Conservation (phyloP, 352 stramenopile genomes). For the Phytophthora chlamydospora region DNA sequence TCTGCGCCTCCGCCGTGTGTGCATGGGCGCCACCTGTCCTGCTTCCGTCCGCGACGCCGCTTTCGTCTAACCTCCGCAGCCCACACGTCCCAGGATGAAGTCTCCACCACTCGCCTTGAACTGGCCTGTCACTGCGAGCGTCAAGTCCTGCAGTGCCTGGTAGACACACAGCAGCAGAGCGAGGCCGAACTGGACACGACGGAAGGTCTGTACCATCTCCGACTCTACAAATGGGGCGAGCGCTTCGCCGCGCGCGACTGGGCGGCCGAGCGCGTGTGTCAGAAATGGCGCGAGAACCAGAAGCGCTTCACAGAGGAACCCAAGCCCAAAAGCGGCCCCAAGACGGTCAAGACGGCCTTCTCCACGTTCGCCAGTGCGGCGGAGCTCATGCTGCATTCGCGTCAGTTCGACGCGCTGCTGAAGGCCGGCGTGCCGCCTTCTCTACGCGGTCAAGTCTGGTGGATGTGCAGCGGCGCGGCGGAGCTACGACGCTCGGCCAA, state of each 20-base stretch:
- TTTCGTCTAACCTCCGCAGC: conserved; percentile 36
- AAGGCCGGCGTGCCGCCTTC: conserved; percentile 67
- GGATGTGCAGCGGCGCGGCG: conserved; percentile 73
- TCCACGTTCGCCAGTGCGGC: conserved; percentile 58
- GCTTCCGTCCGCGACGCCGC: conserved; percentile 67
- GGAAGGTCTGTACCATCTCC: conserved; percentile 38
- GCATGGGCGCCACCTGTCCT: conserved; percentile 63
- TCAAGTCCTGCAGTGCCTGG: conserved; percentile 52
- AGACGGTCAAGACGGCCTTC: conserved; percentile 54
- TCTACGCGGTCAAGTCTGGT: conserved; percentile 81
- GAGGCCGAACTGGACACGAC: conserved; percentile 22
- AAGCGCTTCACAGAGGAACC: conserved; percentile 43
- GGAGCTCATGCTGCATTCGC: conserved; percentile 54
- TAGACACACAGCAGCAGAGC: conserved; percentile 17
- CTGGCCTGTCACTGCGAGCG: conserved; percentile 51
- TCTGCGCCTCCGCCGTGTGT: conserved; percentile 2
- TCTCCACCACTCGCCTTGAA: conserved; percentile 13
- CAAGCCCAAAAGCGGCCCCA: conserved; percentile 25
- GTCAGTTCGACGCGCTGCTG: conserved; percentile 73
- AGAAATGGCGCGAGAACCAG: conserved; percentile 80
- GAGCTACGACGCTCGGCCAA: conserved; percentile 45
- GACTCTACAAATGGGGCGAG: conserved; percentile 60
- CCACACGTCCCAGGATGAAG: conserved; percentile 5
- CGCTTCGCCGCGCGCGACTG: conserved; percentile 65
- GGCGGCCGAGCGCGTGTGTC: conserved; percentile 56